Evolutionary conservation across 2,329 filamentous ascomycete species (phyloP), one percentile per base, ranked within the genome.

Genomic region (Alternaria ethzedia): DNA sequence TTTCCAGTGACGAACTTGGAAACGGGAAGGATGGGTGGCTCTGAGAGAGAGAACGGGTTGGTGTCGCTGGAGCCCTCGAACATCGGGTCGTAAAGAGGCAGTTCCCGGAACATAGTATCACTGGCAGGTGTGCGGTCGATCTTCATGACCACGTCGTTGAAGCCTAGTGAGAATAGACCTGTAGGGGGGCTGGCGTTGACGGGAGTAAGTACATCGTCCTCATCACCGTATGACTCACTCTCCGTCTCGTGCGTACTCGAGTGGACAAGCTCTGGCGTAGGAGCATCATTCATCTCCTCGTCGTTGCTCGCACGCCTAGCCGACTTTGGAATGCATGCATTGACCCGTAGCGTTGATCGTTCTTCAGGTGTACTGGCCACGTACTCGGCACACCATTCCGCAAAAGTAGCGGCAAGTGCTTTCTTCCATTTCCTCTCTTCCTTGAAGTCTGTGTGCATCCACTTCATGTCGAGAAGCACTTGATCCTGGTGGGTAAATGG

Each of bases 391-490:
- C 95, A 98, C 72, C 91, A 92, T 72, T 90, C 85, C 1, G 94
- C 96, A 63, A 97, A 84, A 61, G 90, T 93, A 62, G 90, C 90
- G 6, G 94, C 94, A 36, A 91, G 87, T 3, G 91, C 88, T 75
- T 89, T 89, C 81, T 97, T 98, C 94, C 94, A 97, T 78, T 97
- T 97, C 44, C 93, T 86, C 79, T 98, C 96, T 80, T 97, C 93
- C 55, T 91, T 88, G 75, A 97, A 98, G 80, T 99, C 96, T 2
- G 94, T 97, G 54, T 94, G 89, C 93, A 99, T 96, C 95, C 95
- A 98, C 79, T 94, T 97, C 87, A 95, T 93, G 82, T 99, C 94
- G 70, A 94, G 88, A 30, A 99, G 83, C 59, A 98, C 79, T 56
- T 95, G 86, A 80, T 99, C 96, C 87, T 90, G 92, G 70, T 98